These are phyloP conservation scores for Skeletonema menzelii DNA, from an alignment of 108 stramenopile species.

Conservation along the genomic window DNA sequence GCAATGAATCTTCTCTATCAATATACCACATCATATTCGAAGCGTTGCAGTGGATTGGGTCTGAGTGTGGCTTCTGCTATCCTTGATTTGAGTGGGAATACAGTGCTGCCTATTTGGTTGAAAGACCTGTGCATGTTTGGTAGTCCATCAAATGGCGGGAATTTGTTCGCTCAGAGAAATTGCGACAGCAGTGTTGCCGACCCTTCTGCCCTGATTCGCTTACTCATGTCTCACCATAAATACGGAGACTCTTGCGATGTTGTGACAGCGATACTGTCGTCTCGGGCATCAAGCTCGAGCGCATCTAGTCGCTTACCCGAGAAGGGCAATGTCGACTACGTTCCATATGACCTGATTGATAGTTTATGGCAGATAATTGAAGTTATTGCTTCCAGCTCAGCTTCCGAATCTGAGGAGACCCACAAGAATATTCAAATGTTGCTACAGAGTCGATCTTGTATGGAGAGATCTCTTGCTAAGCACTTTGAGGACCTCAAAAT, in stretches of 20 bases:
- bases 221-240: conserved; percentile 66
- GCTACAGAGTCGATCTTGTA: conserved; percentile 32
- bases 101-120: conserved; percentile 72
- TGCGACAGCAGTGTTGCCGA: conserved; percentile 42
- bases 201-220: conserved; percentile 59
- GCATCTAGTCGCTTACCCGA: conserved; percentile 68
- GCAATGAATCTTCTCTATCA: conserved; percentile 57
- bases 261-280: conserved; percentile 47
- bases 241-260: conserved; percentile 70
- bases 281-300: conserved; percentile 6
- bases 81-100: conserved; percentile 30
- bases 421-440: conserved; percentile 7
- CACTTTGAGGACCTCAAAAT: conserved; percentile 54
- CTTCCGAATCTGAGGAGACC: not conserved
- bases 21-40: conserved; percentile 51
- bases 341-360: conserved; percentile 82
- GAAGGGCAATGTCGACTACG: conserved; percentile 77
- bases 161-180: conserved; percentile 53
- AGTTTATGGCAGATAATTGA: conserved; percentile 69
- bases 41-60: conserved; percentile 52
- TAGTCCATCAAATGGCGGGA: conserved; percentile 8
- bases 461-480: conserved; percentile 60
- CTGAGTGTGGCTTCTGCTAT: conserved; percentile 62
- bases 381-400: conserved; percentile 13
- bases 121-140: conserved; percentile 60